Conservation (phyloP, 768 basidiomycete genomes). For the Boletus reticuloceps region DNA sequence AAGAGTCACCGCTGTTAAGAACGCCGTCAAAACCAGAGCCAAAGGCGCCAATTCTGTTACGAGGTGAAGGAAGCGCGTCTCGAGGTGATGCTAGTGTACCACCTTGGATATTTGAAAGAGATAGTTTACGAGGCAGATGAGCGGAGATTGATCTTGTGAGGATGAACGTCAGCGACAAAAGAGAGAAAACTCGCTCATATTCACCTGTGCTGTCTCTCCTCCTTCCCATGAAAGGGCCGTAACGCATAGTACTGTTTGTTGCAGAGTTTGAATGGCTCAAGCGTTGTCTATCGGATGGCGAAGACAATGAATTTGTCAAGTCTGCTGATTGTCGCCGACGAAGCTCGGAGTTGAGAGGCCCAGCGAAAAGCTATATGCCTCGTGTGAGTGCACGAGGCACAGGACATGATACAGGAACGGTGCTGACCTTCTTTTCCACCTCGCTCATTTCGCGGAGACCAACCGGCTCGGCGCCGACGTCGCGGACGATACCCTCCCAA, state of each 20-base stretch:
- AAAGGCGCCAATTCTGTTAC: slow-evolving; percentile 54
- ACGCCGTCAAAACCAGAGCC: slow-evolving; percentile 73
- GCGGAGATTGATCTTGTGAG: slow-evolving; percentile 55
- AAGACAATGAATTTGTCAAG: slow-evolving; percentile 58
- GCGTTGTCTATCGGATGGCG: slow-evolving; percentile 60
- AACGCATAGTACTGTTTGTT: slow-evolving; percentile 56
- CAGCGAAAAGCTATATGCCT: slow-evolving; percentile 67
- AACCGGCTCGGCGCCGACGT: slow-evolving; percentile 68
- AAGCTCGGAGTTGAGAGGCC: slow-evolving; percentile 79
- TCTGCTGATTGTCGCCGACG: slow-evolving; percentile 83
- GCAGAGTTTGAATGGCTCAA: slow-evolving; percentile 48
- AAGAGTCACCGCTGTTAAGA: slow-evolving; percentile 61
- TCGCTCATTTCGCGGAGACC: slow-evolving; percentile 79
- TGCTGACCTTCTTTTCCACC: slow-evolving; percentile 79
- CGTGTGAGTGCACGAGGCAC: slow-evolving; percentile 26
- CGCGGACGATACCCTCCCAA: slow-evolving; percentile 87
- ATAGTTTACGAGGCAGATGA: slow-evolving; percentile 63
- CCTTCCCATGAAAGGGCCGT: slow-evolving; percentile 54
- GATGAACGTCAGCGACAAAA: slow-evolving; percentile 9
- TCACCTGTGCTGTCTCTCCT: slow-evolving; percentile 72
- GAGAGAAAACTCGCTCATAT: neutral
- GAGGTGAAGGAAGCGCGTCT: slow-evolving; percentile 63
- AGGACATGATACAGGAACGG: slow-evolving; percentile 6
- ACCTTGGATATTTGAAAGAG: slow-evolving; percentile 59
- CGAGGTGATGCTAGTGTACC: slow-evolving; percentile 52